phyloP scores from a whole-genome alignment of 75 land plant genomes.

The Picea sitchensis region DNA sequence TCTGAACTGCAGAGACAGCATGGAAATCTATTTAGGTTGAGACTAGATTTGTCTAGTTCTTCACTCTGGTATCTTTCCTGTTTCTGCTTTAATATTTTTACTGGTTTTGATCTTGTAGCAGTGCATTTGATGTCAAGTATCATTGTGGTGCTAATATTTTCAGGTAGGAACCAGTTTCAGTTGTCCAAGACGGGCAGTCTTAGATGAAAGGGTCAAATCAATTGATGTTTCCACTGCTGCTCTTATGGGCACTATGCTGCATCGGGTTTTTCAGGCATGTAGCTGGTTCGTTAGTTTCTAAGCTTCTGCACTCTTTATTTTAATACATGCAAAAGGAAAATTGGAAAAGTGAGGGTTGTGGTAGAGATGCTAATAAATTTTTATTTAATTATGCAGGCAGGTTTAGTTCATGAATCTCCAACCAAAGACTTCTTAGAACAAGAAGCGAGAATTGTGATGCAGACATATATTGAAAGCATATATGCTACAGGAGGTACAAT shows the following conservation, averaged over 20 bases:
- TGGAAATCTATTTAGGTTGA: too few species aligned
- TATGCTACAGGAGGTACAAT: slow-evolving; percentile 74
- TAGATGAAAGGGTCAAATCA: slow-evolving; percentile 76
- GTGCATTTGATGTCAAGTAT: neutral
- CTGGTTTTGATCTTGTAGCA: too few species aligned
- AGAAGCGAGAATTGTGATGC: slow-evolving; percentile 43
- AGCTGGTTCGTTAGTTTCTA: neutral
- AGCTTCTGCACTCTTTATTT: neutral
- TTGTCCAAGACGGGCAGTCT: slow-evolving; percentile 74
- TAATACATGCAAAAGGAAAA: neutral
- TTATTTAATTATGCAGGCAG: slow-evolving; percentile 49
- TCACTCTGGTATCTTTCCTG: too few species aligned
- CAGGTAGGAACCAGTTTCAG: slow-evolving; percentile 83
- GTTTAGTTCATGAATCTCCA: slow-evolving; percentile 39
- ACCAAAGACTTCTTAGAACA: slow-evolving; percentile 50
- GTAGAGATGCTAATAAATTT: neutral
- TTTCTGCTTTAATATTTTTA: too few species aligned
- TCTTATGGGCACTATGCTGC: slow-evolving; percentile 79
- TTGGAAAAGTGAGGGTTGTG: neutral
- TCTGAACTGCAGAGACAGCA: neutral
- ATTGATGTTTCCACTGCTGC: slow-evolving; percentile 62
- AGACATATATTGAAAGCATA: slow-evolving; percentile 61
- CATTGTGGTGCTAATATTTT: neutral
- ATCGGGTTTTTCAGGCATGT: slow-evolving; percentile 83
- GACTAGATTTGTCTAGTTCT: too few species aligned